These are phyloP conservation scores for Hirschfeldia incana DNA, from an alignment of 345 rosid species.

Conservation along the genomic window DNA sequence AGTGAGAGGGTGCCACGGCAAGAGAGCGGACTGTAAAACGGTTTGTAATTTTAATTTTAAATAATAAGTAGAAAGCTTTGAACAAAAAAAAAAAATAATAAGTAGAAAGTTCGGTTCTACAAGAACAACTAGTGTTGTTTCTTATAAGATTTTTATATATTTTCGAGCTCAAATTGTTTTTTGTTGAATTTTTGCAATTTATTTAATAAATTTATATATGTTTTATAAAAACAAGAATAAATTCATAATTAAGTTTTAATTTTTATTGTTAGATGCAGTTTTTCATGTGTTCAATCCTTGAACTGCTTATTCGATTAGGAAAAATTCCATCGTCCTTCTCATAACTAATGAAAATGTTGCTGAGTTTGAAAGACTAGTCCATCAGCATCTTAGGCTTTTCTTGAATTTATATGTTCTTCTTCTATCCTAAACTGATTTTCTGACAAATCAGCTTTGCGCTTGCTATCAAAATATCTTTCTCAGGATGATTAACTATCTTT, in stretches of 20 bases:
- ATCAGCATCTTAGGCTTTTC: neutral
- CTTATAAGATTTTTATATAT: neutral
- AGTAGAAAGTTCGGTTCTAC: neutral
- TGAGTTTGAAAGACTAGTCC: neutral
- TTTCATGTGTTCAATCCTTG: neutral
- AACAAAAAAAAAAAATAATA: too few species aligned
- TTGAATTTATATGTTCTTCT: neutral
- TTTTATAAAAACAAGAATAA: constrained; percentile 37
- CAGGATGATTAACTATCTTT: neutral
- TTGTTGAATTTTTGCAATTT: constrained; percentile 7
- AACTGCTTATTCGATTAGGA: neutral
- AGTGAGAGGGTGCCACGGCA: too few species aligned
- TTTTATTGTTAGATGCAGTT: neutral
- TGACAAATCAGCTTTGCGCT: neutral
- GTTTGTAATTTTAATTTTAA: too few species aligned
- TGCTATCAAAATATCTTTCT: neutral
- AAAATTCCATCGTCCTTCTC: neutral
- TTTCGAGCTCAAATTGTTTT: neutral
- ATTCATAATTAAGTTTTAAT: neutral
- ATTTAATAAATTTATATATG: constrained; percentile 16
- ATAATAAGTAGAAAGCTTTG: too few species aligned
- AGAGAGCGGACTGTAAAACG: too few species aligned
- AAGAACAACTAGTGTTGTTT: neutral
- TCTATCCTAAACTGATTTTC: neutral
- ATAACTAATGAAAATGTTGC: neutral